These are phyloP conservation scores for Daldinia concentrica DNA, from an alignment of 495 filamentous ascomycete genomes.

Conservation along the genomic window DNA sequence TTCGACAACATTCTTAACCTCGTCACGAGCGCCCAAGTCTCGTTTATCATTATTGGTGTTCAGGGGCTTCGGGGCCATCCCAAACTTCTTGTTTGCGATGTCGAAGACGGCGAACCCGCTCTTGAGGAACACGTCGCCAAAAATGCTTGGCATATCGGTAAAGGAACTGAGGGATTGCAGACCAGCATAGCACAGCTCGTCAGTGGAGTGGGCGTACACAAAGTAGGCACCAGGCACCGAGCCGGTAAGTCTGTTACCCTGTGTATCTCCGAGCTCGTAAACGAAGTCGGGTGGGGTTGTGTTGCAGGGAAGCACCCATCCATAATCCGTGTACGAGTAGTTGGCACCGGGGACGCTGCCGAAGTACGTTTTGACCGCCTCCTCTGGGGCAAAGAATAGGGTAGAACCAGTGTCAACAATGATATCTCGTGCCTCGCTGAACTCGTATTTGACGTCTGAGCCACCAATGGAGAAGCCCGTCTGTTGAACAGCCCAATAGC, in stretches of 20 bases:
- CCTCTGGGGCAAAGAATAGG: constrained; percentile 71
- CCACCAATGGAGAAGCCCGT: constrained; percentile 66
- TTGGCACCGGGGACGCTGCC: constrained; percentile 65
- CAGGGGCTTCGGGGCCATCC: constrained; percentile 65
- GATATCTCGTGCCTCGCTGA: constrained; percentile 56
- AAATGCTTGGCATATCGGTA: constrained; percentile 67
- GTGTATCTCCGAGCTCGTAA: constrained; percentile 64
- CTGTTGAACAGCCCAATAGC: constrained; percentile 69
- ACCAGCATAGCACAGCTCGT: constrained; percentile 72
- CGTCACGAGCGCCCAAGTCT: constrained; percentile 6
- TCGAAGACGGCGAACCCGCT: constrained; percentile 80
- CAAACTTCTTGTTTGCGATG: constrained; percentile 70
- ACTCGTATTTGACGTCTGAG: constrained; percentile 51
- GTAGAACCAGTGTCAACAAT: constrained; percentile 83
- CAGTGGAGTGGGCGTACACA: constrained; percentile 65
- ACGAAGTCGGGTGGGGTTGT: constrained; percentile 65
- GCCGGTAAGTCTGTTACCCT: constrained; percentile 65
- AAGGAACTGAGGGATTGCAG: constrained; percentile 63
- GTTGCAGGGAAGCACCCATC: constrained; percentile 69
- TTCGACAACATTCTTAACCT: neutral
- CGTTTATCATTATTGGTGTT: constrained; percentile 35
- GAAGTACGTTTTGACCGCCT: constrained; percentile 70
- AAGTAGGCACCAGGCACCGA: constrained; percentile 74
- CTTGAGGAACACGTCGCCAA: constrained; percentile 80
- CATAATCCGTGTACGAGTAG: constrained; percentile 65